Percentiles rank a stretch among this genome's conserved stretches.
phyloP scores from a whole-genome alignment of 2,329 filamentous ascomycete species.

The Trichoderma endophyticum region DNA sequence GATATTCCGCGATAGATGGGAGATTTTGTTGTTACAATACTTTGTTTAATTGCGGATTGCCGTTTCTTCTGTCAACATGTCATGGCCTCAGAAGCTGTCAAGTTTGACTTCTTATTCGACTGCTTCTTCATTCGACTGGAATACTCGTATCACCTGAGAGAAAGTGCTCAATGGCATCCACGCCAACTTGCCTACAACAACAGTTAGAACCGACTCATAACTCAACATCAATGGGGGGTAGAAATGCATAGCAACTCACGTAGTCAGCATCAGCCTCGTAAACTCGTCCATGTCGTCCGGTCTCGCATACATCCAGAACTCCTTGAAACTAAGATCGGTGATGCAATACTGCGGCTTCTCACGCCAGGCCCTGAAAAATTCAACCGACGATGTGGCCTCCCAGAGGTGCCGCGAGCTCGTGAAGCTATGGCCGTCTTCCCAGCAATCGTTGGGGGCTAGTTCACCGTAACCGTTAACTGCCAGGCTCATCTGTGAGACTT shows the following conservation, averaged over 20 bases:
- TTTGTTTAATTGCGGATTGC: background rate
- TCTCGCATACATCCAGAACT: conserved; percentile 36
- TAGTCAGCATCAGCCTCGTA: conserved; percentile 36
- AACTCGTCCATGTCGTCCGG: conserved; percentile 41
- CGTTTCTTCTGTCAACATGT: background rate
- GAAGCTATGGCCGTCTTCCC: conserved; percentile 24
- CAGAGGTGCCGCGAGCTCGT: conserved; percentile 44
- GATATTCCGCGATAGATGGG: background rate
- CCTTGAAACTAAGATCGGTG: conserved; percentile 34
- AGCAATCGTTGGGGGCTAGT: conserved; percentile 23
- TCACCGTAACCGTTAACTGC: conserved; percentile 30
- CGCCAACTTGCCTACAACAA: conserved; percentile 33
- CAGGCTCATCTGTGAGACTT: background rate
- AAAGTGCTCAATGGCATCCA: conserved; percentile 37
- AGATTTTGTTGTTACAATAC: background rate
- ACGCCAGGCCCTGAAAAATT: conserved; percentile 45
- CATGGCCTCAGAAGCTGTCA: background rate
- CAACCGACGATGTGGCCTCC: conserved; percentile 39
- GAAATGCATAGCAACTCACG: conserved; percentile 29
- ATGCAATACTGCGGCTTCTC: conserved; percentile 39
- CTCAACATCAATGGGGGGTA: background rate
- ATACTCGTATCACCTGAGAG: conserved; percentile 30
- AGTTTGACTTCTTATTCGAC: background rate
- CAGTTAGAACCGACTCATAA: background rate
- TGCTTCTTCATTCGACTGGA: conserved; percentile 16